A percentile compares a stretch with the other conserved stretches of the same genome.
phyloP scores from a whole-genome alignment of 1,284 basidiomycete species.

The Paramarasmius palmivorus region DNA sequence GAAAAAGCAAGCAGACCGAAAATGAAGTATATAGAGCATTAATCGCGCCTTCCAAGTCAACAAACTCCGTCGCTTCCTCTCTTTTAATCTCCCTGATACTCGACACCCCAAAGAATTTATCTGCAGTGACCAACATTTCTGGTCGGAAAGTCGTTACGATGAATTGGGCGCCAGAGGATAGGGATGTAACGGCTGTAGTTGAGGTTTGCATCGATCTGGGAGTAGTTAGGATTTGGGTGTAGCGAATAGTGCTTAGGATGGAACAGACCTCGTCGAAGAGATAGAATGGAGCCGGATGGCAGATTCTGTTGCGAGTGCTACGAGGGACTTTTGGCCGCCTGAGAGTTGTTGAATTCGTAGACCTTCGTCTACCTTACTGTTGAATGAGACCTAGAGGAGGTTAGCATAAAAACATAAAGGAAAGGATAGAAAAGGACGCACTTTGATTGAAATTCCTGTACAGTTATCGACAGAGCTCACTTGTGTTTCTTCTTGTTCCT shows the following conservation, averaged over 20 bases:
- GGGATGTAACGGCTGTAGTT: constrained; percentile 93
- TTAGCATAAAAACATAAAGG: not conserved
- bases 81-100: constrained; percentile 81
- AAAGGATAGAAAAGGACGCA: constrained; percentile 23
- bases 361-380: constrained; percentile 96
- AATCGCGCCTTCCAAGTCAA: constrained; percentile 82
- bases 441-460: constrained; percentile 95
- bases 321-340: constrained; percentile 96
- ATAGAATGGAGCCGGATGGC: constrained; percentile 99
- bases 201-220: constrained; percentile 92
- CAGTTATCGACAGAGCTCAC: constrained; percentile 89
- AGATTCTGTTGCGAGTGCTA: constrained; percentile 95
- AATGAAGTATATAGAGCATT: too few species aligned
- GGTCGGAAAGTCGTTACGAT: constrained; percentile 98
- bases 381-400: constrained; percentile 98
- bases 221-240: not conserved
- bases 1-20: too few species aligned
- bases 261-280: constrained; percentile 90
- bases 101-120: constrained; percentile 98
- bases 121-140: constrained; percentile 93
- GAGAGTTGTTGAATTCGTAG: constrained; percentile 95
- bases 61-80: constrained; percentile 87
- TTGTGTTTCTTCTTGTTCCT: constrained; percentile 68
- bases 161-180: constrained; percentile 89
- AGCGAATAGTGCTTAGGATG: not conserved